These are phyloP conservation scores for Saccharomycopsis malanga DNA, from an alignment of 805 yeast species.

Conservation along the genomic window DNA sequence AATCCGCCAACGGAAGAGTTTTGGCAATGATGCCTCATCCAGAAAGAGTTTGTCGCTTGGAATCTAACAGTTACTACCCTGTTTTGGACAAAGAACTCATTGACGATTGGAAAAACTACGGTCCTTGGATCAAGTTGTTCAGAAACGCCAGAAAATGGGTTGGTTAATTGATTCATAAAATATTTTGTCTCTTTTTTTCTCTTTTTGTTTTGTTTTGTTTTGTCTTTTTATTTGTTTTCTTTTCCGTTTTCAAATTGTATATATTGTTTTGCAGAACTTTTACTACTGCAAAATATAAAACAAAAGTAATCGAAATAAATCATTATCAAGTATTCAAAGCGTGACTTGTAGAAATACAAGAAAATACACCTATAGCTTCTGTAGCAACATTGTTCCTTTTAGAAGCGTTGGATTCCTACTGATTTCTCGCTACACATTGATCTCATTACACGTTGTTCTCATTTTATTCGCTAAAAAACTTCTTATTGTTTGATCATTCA, in stretches of 20 bases:
- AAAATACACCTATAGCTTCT: too few relatives aligned
- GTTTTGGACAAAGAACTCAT: constrained; percentile 34
- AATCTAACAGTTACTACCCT: constrained; percentile 90
- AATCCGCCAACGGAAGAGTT: constrained; percentile 88
- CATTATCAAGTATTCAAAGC: too few relatives aligned
- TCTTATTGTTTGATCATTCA: too few relatives aligned
- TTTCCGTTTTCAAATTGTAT: background rate
- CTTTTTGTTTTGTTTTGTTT: background rate
- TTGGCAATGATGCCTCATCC: constrained; percentile 99
- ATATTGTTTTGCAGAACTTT: background rate
- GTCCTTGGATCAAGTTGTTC: constrained; percentile 94
- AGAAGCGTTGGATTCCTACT: too few relatives aligned
- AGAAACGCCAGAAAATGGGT: constrained; percentile 94
- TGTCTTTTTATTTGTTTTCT: background rate
- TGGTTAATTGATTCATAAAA: constrained; percentile 28
- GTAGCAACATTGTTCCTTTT: too few relatives aligned
- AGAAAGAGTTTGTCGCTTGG: constrained; percentile 84
- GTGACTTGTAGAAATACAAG: too few relatives aligned
- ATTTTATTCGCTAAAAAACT: too few relatives aligned
- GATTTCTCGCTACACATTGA: too few relatives aligned
- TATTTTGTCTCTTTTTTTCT: background rate
- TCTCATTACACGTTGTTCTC: too few relatives aligned
- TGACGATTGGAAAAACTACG: constrained; percentile 68
- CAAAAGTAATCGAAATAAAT: too few relatives aligned
- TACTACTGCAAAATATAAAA: too few relatives aligned